Evolutionary conservation across 2,329 filamentous ascomycete genomes (phyloP).

Genomic region (Microdochium paspali): DNA sequence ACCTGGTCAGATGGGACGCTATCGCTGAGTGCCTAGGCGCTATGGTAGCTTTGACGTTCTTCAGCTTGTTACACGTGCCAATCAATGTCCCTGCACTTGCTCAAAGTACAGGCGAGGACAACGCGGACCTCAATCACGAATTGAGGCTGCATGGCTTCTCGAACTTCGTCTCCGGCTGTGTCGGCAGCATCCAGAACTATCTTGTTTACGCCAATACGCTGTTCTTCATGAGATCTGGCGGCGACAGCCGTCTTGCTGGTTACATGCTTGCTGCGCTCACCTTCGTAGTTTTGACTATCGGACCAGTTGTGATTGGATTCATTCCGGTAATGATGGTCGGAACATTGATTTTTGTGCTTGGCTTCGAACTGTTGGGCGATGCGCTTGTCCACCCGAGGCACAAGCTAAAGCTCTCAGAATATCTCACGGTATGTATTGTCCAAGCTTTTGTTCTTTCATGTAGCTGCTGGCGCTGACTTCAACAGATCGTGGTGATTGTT

Average conservation of each 20-base stretch:
- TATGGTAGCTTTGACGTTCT: slow-evolving; percentile 96
- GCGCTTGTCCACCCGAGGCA: slow-evolving; percentile 83
- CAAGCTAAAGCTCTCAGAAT: slow-evolving; percentile 79
- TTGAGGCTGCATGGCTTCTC: slow-evolving; percentile 88
- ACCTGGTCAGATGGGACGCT: slow-evolving; percentile 73
- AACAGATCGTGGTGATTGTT: slow-evolving; percentile 71
- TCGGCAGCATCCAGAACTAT: slow-evolving; percentile 92
- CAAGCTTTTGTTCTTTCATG: no score
- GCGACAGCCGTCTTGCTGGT: slow-evolving; percentile 77
- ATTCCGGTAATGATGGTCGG: slow-evolving; percentile 97
- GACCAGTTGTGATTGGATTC: slow-evolving; percentile 81
- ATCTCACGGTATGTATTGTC: slow-evolving; percentile 62
- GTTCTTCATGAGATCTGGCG: slow-evolving; percentile 91
- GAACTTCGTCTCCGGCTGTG: slow-evolving; percentile 78
- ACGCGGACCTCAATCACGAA: slow-evolving; percentile 84
- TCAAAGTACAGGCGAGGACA: slow-evolving; percentile 83
- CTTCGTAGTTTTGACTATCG: slow-evolving; percentile 71
- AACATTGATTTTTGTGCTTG: slow-evolving; percentile 87
- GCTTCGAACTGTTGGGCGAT: slow-evolving; percentile 84
- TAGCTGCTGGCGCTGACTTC: no score
- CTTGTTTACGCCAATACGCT: slow-evolving; percentile 95
- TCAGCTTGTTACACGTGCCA: slow-evolving; percentile 91
- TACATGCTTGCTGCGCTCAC: slow-evolving; percentile 76
- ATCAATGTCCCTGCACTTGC: slow-evolving; percentile 96
- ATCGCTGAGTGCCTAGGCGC: slow-evolving; percentile 79